Evolutionary conservation across 495 filamentous ascomycete genomes (phyloP), one percentile per base, ranked within the genome.

Genomic region (Penicillium salamii): DNA sequence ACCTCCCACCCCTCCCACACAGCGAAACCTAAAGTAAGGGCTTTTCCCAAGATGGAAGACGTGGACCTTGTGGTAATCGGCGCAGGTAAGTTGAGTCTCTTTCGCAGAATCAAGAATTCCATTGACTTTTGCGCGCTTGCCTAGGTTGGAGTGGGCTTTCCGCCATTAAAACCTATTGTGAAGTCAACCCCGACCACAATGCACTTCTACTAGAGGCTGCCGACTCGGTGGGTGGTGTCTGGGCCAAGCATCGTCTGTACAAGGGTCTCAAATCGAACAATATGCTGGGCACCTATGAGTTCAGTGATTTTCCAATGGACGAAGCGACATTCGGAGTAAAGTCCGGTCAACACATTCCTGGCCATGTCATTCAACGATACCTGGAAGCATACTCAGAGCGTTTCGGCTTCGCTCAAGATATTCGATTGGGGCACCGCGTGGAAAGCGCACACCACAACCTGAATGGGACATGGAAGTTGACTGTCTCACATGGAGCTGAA

Each of bases 271-370:
- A 80, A 43, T 80, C 85, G 5, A 84, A 83, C 61, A 82, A 83
- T 52, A 69, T 78, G 62, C 63, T 81, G 15, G 84, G 85, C 9
- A 85, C 77, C 3, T 83, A 84, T 58, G 86, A 88, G 62, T 87
- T 78, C 62, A 82, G 79, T 35, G 87, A 89, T 56, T 88, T 85
- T 52, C 85, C 86, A 23, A 86, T 91, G 85, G 78, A 82, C 45
- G 71, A 72, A 28, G 59, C 72, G 17, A 77, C 66, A 0, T 84
- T 80, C 55, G 81, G 81, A 3, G 78, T 88, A 36, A 70, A 78
- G 45, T 55, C 74, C 1, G 82, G 80, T 0, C 64, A 89, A 38
- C 84, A 90, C 62, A 84, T 93, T 29, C 78, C 88, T 2, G 90
- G 86, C 0, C 46, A 74, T 1, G 78, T 82, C 12, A 67, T 91